Evolutionary conservation across 805 yeast genomes (phyloP), one percentile per base, ranked within the genome.

Genomic region (Tetrapisispora arboricola): DNA sequence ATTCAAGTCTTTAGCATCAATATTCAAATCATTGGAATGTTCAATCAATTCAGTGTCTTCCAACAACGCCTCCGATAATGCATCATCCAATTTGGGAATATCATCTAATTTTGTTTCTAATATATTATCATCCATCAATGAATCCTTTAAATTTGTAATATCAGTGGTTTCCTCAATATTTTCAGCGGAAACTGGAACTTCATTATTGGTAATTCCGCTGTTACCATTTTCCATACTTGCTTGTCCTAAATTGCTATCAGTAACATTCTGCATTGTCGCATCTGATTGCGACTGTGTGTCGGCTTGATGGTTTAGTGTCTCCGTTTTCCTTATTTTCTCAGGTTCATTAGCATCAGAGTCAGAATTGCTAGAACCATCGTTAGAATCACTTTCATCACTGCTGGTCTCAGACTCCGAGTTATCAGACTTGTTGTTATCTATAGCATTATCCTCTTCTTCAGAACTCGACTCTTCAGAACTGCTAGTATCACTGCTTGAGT

Each of bases 351-450:
- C 36, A 11, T 41, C 39, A n/a, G 24, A 20, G 13, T 40, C 30
- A 20, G 26, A 26, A 40, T 51, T 17, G 11, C 17, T 22, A 8
- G 29, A 34, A 19, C 39, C 42, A 25, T 70, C 74, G 11, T 71
- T 76, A 33, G 71, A 76, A 32, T 68, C 68, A 35, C 70, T 67
- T 42, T 71, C 65, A 49, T 73, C 68, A 48, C 73, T 63, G 20
- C 27, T 33, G 4, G 33, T 34, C 65, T 73, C 37, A 56, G 60
- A 27, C 6, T 18, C 70, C 26, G 63, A 61, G 50, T 74, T 74
- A 39, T 73, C 63, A 41, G 59, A 58, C 46, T 67, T 67, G 46
- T 73, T 24, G 6, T 33, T 28, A 12, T 33, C 48, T 8, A 33
- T 43, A 13, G 32, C 42, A 11, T 29, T 38, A 12, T 39, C 45